Base-by-base conservation (phyloP, 2,329 filamentous ascomycete species). In the Penicillium sp. region DNA sequence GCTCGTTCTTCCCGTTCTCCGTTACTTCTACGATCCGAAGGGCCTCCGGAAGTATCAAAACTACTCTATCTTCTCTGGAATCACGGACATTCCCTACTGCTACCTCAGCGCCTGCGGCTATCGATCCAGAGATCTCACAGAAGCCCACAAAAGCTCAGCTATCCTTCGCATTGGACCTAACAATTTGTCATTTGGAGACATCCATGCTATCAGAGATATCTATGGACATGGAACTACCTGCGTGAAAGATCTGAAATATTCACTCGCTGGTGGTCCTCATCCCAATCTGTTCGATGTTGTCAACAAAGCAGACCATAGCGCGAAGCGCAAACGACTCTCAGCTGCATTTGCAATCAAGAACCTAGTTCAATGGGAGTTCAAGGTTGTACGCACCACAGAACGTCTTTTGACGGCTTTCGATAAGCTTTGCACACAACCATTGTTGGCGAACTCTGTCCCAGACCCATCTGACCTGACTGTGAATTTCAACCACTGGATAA, bases 351-450 rank as follows among this genome's bases (percentile, higher is more conserved):
- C 80, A 1, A 62, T 79, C 49, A 79, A 79, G 65, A 81, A 81
- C 57, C 75, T 82, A 1, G 79, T 80, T 55, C 69, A 68, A 5
- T 82, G 79, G 79, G 80, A 82, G 54, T 73, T 76, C 65, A 82
- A 81, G 56, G 78, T 83, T 1, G 75, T 77, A 3, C 76, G 80
- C 52, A 81, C 79, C 59, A 72, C 72, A 1, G 64, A 72, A n/a
- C 70, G 75, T 5, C 63, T 81, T 8, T 65, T 81, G 36, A 67
- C 59, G 14, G 69, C 73, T 16, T 67, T 77, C 14, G 79, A 82
- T 55, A 57, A 60, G 31, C 68, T 65, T 29, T 81, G 79, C 55
- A 80, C 77, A 2, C 45, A 55, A 0, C 73, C 76, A 0, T 61
- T 75, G 6, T 14, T n/a, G 47, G 49, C 36, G 31, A 46, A 43